Conservation (phyloP, 139 green algal genomes). For the Desmodesmus armatus region DNA sequence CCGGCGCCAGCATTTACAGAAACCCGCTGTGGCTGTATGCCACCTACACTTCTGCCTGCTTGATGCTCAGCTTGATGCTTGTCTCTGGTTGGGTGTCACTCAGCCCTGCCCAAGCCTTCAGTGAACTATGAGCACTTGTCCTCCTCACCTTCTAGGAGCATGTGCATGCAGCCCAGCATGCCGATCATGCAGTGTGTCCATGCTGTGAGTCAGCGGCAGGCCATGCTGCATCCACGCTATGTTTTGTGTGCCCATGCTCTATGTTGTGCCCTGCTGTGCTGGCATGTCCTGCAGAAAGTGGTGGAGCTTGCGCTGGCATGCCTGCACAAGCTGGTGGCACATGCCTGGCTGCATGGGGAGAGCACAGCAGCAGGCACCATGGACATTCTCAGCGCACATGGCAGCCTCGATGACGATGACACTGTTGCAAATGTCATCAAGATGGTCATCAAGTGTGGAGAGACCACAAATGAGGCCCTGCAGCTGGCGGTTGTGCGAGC, state of each 20-base stretch:
- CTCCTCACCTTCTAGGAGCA: no score
- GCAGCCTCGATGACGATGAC: constrained; percentile 49
- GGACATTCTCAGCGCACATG: constrained; percentile 44
- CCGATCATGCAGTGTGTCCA: no score
- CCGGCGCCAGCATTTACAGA: no score
- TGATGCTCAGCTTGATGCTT: no score
- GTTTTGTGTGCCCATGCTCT: not conserved
- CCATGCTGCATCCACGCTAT: constrained; percentile 30
- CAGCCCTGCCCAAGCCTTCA: no score
- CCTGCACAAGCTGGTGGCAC: constrained; percentile 92
- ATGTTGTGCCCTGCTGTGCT: constrained; percentile 78
- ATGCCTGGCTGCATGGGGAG: constrained; percentile 88
- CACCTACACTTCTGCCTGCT: no score
- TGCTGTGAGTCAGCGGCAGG: no score
- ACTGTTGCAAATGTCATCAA: constrained; percentile 73
- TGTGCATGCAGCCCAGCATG: no score
- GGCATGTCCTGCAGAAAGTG: constrained; percentile 64
- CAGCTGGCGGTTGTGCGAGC: constrained; percentile 86
- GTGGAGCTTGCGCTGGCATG: constrained; percentile 84
- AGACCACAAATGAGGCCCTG: constrained; percentile 65
- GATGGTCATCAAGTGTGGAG: constrained; percentile 78
- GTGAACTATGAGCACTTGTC: no score
- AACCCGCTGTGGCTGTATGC: no score
- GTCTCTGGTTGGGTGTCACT: no score
- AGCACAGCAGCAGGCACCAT: constrained; percentile 47